These are phyloP conservation scores for Globisporangium rhizosaccharum DNA, from an alignment of 352 stramenopile genomes.

Conservation along the genomic window DNA sequence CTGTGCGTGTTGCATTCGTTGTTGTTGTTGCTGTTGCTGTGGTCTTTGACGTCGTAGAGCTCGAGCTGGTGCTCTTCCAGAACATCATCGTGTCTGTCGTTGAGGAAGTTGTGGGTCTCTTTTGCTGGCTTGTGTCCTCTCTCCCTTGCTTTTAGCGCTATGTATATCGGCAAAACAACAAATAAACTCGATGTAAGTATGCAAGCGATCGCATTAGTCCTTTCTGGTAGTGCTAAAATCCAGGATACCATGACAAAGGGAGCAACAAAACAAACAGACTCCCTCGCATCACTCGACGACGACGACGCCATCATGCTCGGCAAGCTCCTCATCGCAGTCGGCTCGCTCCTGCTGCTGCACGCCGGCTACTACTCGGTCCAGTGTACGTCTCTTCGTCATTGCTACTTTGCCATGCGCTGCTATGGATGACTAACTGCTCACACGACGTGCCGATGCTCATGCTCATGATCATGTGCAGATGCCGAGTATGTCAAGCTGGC, in stretches of 20 bases:
- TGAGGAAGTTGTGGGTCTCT: not conserved
- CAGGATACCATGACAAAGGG: slow-evolving; percentile 15
- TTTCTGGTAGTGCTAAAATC: not conserved
- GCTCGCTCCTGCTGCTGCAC: slow-evolving; percentile 63
- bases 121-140: not conserved
- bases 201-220: too few relatives aligned
- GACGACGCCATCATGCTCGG: slow-evolving; percentile 24
- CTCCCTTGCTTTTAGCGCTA: not conserved
- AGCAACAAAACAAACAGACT: slow-evolving; percentile 1
- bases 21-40: slow-evolving; percentile 6
- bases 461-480: slow-evolving; percentile 26
- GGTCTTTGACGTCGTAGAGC: slow-evolving; percentile 4
- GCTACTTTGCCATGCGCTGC: not conserved
- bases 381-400: slow-evolving; percentile 29
- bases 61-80: slow-evolving; percentile 22
- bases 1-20: not conserved
- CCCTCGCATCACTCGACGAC: not conserved
- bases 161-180: not conserved
- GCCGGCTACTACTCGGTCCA: slow-evolving; percentile 79
- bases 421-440: not conserved
- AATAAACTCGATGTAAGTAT: not conserved
- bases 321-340: slow-evolving; percentile 65
- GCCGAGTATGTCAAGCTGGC: slow-evolving; percentile 72
- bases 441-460: not conserved
- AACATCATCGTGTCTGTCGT: slow-evolving; percentile 27